Evolutionary conservation across 805 yeast species (phyloP), one percentile per base, ranked within the genome.

Genomic region (Candida palmyrensis): DNA sequence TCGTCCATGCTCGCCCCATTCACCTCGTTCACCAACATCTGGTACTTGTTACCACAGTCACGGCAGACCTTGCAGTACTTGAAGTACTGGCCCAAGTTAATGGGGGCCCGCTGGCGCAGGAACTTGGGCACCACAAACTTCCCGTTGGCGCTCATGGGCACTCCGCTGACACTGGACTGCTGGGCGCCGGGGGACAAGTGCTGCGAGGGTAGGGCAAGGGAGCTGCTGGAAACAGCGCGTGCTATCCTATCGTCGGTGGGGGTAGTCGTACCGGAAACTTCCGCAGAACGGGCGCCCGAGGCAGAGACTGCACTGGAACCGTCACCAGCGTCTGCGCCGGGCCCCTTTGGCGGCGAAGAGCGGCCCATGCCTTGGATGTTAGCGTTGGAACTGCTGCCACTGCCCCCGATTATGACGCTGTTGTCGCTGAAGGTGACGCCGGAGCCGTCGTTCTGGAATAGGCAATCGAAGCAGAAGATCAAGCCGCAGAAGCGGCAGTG

Each of bases 401-500:
- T 12, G 6, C 16, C 5, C 22, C 22, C 29, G 3, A 33, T 21
- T 7, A 33, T 19, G 7, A 25, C 27, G 3, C 36, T 31, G 27
- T 35, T 26, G 2, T 37, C 18, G 30, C 33, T 36, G 15, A 16
- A 22, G 8, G 14, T 25, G 24, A 20, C n/a, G 2, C 20, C 19
- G n/a, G n/a, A n/a, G 38, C 38, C 20, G 15, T 36, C 30, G 18
- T 24, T 33, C 27, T 51, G 48, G 38, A 46, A 47, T 18, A 59
- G 40, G 36, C 66, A 59, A 20, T 42, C 44, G 11, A 43, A 51
- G 41, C 78, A 72, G 32, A 62, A 68, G 8, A 71, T 64, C 20
- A 56, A 55, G 3, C 78, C 78, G 48, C 78, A 72, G 38, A 65
- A 71, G 12, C 78, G 42, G 42, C 78, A 72, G 44, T 72, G 78